These are phyloP conservation scores for Manihot esculenta DNA, from an alignment of 441 rosid genomes.

Conservation along the genomic window DNA sequence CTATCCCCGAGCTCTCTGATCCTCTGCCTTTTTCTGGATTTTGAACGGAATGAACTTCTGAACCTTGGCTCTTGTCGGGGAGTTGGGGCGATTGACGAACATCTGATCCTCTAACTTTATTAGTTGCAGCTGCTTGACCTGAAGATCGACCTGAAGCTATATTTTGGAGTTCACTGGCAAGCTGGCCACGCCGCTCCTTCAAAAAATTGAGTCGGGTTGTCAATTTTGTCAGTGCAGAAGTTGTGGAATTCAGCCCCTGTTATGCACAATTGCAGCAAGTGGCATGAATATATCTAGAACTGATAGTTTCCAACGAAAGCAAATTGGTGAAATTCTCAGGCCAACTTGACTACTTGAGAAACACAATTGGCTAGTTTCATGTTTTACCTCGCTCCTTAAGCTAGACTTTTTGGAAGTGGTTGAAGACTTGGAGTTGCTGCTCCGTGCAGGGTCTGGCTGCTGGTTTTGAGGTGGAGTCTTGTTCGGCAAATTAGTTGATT, in stretches of 20 bases:
- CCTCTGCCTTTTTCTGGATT: slow-evolving; percentile 30
- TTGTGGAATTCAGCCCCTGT: slow-evolving; percentile 54
- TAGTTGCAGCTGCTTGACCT: slow-evolving; percentile 29
- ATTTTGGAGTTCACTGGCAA: slow-evolving; percentile 60
- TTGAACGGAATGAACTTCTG: slow-evolving; percentile 23
- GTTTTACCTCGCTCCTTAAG: slow-evolving; percentile 68
- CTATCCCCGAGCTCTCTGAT: slow-evolving; percentile 24
- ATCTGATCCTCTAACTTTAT: slow-evolving; percentile 34
- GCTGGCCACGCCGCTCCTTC: slow-evolving; percentile 78
- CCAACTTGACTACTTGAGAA: slow-evolving; percentile 9
- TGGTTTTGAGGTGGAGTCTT: slow-evolving; percentile 38
- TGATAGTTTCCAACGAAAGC: not conserved
- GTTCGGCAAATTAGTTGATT: slow-evolving; percentile 17
- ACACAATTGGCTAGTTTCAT: slow-evolving; percentile 1
- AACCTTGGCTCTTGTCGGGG: slow-evolving; percentile 21
- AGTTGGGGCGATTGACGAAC: slow-evolving; percentile 19
- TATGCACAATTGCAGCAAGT: slow-evolving; percentile 7
- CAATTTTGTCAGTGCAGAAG: slow-evolving; percentile 71
- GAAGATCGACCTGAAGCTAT: slow-evolving; percentile 48
- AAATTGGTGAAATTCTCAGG: not conserved
- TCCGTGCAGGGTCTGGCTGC: slow-evolving; percentile 38
- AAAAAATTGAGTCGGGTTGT: slow-evolving; percentile 74
- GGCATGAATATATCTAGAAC: slow-evolving; percentile 1
- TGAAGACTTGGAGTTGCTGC: slow-evolving; percentile 35
- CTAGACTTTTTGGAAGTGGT: slow-evolving; percentile 50